Conservation (phyloP, 2,329 filamentous ascomycete genomes). For the Diplodia corticola region DNA sequence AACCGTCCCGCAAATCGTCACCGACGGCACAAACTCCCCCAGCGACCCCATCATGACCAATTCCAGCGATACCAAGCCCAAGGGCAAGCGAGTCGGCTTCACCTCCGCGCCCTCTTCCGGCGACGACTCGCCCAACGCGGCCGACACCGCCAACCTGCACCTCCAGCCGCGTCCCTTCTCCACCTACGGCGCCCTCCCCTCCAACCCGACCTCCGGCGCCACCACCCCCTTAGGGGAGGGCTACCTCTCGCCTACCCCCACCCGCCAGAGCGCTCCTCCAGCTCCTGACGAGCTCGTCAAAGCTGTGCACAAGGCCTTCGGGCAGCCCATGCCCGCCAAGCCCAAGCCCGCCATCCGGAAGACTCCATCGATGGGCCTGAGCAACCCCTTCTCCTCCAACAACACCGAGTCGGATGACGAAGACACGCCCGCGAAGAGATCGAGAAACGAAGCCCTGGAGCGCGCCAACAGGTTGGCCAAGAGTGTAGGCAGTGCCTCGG, state of each 20-base stretch:
- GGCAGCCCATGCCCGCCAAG: conserved; percentile 36
- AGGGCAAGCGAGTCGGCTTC: conserved; percentile 22
- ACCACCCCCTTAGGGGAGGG: conserved; percentile 13
- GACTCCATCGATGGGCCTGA: conserved; percentile 32
- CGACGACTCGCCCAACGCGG: background rate
- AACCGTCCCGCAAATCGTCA: conserved; percentile 12
- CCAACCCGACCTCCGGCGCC: conserved; percentile 19
- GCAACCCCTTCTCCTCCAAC: conserved; percentile 32
- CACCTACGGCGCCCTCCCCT: conserved; percentile 11
- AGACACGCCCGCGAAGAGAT: conserved; percentile 35
- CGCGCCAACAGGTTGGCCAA: conserved; percentile 38
- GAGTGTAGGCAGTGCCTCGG: conserved; percentile 35
- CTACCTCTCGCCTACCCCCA: conserved; percentile 14
- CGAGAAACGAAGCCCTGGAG: conserved; percentile 37
- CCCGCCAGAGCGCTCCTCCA: conserved; percentile 11
- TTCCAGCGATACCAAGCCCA: background rate
- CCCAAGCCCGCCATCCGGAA: conserved; percentile 41
- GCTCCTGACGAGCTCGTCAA: conserved; percentile 35
- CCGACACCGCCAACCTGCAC: background rate
- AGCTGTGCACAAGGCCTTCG: conserved; percentile 38
- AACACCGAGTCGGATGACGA: conserved; percentile 38
- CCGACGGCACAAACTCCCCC: conserved; percentile 13
- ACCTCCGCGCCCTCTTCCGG: conserved; percentile 14
- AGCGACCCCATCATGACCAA: conserved; percentile 1
- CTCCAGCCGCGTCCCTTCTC: background rate